Evolutionary conservation across 2,329 filamentous ascomycete species (phyloP), one percentile per base, ranked within the genome.

Genomic region (Fusarium continuum): DNA sequence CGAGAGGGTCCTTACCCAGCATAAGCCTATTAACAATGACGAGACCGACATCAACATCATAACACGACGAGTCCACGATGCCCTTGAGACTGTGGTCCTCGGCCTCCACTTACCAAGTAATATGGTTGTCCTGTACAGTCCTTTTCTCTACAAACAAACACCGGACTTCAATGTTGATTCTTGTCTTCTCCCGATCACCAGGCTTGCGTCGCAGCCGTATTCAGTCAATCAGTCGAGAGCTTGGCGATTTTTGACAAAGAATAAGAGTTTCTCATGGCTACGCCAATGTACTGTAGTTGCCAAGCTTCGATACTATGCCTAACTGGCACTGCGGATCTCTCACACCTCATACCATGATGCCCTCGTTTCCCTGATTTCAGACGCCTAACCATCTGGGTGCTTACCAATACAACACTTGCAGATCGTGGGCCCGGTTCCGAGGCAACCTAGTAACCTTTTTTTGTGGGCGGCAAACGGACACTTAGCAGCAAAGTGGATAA

Each of bases 361-460:
- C 55, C 34, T 64, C 54, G 26, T n/a, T 45, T 50, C 28, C 38
- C 32, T 50, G 43, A 36, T 50, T 61, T 49, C 14, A 39, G 20
- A 29, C 20, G 19, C 22, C 10, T 25, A 23, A 14, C 14, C 23
- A 13, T 39, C 26, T 10, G 39, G 13, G 20, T 65, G 56, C 47
- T 65, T 50, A 65, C 43, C 61, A 63, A 63, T 47, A 36, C 43
- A 48, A 36, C 22, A 40, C 36, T 13, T 48, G 29, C 41, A 54
- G 43, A 23, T 16, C 26, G 38, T 54, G 58, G 57, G 32, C 32
- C 34, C 20, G 46, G 17, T 28, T 46, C 29, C 35, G 43, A 57
- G 39, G 41, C 19, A 45, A 44, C 34, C 36, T 22, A 55, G 51
- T 25, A 40, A 55, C 52, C 38, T 46, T 43, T 49, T 47, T 49